Conservation (phyloP, 257 asterid species). For the Scutellaria galericulata region DNA sequence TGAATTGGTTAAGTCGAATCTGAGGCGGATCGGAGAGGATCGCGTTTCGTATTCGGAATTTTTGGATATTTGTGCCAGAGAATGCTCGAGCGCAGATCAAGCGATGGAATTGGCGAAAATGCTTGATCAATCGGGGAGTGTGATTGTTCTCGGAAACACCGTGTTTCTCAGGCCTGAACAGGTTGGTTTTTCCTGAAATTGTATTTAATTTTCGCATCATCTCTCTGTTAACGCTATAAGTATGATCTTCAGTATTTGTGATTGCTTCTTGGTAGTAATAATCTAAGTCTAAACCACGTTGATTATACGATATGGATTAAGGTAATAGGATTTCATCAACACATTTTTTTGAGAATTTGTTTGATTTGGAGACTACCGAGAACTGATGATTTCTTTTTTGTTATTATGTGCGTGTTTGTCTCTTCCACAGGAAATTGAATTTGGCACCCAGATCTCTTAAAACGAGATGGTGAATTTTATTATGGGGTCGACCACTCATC, state of each 20-base stretch:
- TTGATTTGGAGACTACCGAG: constrained; percentile 49
- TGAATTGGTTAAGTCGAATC: constrained; percentile 64
- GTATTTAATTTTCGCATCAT: background rate
- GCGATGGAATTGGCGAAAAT: constrained; percentile 61
- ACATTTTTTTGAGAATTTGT: background rate
- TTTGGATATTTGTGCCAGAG: constrained; percentile 55
- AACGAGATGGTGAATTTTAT: constrained; percentile 75
- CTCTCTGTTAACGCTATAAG: background rate
- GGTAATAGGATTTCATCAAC: constrained; percentile 24
- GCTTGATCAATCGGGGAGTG: constrained; percentile 81
- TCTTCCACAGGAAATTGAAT: constrained; percentile 79
- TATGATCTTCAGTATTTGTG: background rate
- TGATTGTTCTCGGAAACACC: constrained; percentile 71
- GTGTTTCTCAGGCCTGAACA: constrained; percentile 76
- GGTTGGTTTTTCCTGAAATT: constrained; percentile 50
- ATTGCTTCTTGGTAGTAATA: constrained; percentile 1
- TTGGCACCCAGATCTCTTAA: constrained; percentile 61
- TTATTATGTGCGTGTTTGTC: constrained; percentile 53
- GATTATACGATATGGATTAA: constrained; percentile 6
- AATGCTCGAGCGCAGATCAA: constrained; percentile 52
- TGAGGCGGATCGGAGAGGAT: constrained; percentile 53
- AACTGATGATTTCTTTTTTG: constrained; percentile 59
- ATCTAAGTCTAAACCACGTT: constrained; percentile 6
- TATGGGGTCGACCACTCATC: constrained; percentile 57
- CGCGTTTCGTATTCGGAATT: constrained; percentile 53